Conservation (phyloP, 2,329 filamentous ascomycete species). For the Polytolypa hystricis region DNA sequence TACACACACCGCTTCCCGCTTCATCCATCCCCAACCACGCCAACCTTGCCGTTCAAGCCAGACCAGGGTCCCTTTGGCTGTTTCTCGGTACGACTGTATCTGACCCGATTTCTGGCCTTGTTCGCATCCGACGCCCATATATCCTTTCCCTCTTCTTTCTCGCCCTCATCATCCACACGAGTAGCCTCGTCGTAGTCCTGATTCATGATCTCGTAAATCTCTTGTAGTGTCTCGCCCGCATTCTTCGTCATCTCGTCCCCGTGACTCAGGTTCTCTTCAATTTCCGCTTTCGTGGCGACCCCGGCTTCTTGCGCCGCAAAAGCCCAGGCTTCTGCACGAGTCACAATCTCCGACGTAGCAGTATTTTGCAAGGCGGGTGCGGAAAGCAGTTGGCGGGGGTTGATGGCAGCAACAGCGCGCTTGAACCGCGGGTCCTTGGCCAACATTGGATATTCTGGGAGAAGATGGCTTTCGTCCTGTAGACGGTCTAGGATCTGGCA, state of each 20-base stretch:
- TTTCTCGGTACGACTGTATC: constrained; percentile 14
- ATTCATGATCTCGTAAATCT: constrained; percentile 24
- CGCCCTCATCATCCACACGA: constrained; percentile 10
- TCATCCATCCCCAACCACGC: constrained; percentile 10
- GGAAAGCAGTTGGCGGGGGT: constrained; percentile 12
- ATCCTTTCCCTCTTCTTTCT: constrained; percentile 15
- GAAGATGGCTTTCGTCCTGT: constrained; percentile 32
- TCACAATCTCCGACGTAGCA: constrained; percentile 23
- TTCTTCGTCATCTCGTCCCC: constrained; percentile 22
- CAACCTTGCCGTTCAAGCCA: constrained; percentile 25
- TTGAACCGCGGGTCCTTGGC: constrained; percentile 27
- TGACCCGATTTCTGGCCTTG: constrained; percentile 14
- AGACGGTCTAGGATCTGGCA: constrained; percentile 28
- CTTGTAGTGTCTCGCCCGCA: constrained; percentile 20
- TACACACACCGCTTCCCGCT: too few relatives aligned
- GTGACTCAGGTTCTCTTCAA: constrained; percentile 22
- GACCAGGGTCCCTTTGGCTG: constrained; percentile 26
- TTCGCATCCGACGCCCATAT: constrained; percentile 23
- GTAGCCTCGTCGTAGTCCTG: constrained; percentile 22
- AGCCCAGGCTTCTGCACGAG: constrained; percentile 28
- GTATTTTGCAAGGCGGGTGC: constrained; percentile 11
- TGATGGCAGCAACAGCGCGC: constrained; percentile 20
- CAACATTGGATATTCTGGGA: constrained; percentile 31
- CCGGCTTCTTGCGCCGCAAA: constrained; percentile 28
- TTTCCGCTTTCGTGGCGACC: constrained; percentile 21